phyloP scores from a whole-genome alignment of 2,329 filamentous ascomycete genomes.

The Tolypocladium nubicola region DNA sequence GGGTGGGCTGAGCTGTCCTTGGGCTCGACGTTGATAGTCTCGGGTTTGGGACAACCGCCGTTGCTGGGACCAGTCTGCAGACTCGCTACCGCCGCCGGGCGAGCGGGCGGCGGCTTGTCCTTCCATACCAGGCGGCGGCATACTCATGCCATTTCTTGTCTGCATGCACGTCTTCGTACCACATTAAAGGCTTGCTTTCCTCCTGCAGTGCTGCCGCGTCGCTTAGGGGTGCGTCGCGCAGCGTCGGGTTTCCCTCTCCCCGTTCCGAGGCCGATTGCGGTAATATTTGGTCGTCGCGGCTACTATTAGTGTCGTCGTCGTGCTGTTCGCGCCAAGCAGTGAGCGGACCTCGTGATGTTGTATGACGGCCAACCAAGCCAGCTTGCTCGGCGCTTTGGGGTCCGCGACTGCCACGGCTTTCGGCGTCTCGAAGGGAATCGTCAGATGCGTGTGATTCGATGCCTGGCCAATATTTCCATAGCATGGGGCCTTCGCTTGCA shows the following conservation, averaged over 20 bases:
- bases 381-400: neutral
- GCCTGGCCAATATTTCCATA: neutral
- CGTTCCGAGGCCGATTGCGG: neutral
- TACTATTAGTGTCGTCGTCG: neutral
- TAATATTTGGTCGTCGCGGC: neutral
- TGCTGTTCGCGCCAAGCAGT: neutral
- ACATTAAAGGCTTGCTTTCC: slow-evolving; percentile 15
- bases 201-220: neutral
- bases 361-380: neutral
- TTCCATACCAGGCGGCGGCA: slow-evolving; percentile 35
- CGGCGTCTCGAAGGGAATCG: neutral
- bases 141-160: slow-evolving; percentile 34
- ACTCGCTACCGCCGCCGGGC: slow-evolving; percentile 25
- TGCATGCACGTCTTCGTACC: slow-evolving; percentile 21
- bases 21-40: slow-evolving; percentile 8
- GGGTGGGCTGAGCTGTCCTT: neutral
- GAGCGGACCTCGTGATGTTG: neutral
- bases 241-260: neutral
- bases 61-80: slow-evolving; percentile 21
- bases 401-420: neutral
- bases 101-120: slow-evolving; percentile 19
- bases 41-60: slow-evolving; percentile 18
- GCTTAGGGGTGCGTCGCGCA: neutral
- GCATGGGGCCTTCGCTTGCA: neutral
- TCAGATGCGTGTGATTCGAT: neutral